Evolutionary conservation across 495 filamentous ascomycete genomes (phyloP).

Genomic region (Cercophora newfieldiana): DNA sequence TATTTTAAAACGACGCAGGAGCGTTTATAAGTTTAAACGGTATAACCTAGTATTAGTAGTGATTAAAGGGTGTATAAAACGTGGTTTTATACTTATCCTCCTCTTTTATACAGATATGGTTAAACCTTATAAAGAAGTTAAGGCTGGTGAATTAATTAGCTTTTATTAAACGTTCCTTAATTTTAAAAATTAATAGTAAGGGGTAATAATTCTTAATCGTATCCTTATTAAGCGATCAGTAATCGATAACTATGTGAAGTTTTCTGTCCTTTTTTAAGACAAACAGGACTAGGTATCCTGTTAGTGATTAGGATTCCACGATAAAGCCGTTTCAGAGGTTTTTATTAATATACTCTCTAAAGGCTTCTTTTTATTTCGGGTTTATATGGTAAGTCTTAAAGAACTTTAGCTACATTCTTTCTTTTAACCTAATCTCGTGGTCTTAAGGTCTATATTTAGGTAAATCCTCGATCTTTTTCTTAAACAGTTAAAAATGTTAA

Average conservation of each 20-base stretch:
- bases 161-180: not conserved
- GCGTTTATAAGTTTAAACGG: not conserved
- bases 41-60: not conserved
- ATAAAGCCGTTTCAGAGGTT: not conserved
- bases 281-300: not conserved
- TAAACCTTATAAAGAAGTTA: not conserved
- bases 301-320: not conserved
- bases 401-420: not conserved
- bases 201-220: not conserved
- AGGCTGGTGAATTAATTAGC: not conserved
- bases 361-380: not conserved
- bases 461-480: not conserved
- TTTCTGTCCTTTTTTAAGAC: not conserved
- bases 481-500: not conserved
- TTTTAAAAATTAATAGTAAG: not conserved
- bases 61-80: not conserved
- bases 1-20: not conserved
- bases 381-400: not conserved
- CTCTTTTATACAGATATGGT: not conserved
- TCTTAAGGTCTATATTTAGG: not conserved
- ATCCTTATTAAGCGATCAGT: not conserved
- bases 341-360: not conserved
- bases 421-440: not conserved
- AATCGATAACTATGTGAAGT: not conserved
- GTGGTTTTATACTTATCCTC: not conserved